Conservation (phyloP, 2,329 filamentous ascomycete genomes). For the Alternaria incomplexa region DNA sequence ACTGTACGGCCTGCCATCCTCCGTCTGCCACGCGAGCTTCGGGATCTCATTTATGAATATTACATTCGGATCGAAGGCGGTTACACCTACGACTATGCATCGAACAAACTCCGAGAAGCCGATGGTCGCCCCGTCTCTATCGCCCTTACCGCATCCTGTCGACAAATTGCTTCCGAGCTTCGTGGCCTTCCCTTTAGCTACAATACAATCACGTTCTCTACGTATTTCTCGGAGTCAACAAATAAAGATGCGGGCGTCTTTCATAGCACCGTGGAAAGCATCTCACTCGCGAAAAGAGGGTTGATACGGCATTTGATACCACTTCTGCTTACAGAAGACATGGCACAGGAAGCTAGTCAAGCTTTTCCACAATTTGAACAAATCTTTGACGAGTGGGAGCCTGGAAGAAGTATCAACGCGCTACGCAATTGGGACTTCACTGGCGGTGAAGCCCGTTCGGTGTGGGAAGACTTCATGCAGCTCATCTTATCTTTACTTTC, state of each 20-base stretch:
- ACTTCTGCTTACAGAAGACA: neutral
- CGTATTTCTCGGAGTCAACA: neutral
- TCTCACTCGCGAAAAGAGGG: neutral
- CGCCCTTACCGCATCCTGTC: neutral
- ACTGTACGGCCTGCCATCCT: neutral
- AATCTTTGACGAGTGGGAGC: too few relatives aligned
- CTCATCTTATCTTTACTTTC: too few relatives aligned
- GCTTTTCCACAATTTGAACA: too few relatives aligned
- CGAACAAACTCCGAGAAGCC: neutral
- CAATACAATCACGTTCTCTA: neutral
- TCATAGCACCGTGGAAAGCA: neutral
- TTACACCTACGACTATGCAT: constrained; percentile 1
- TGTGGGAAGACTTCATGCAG: too few relatives aligned
- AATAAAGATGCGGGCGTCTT: neutral
- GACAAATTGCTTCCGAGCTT: neutral
- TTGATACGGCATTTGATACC: neutral
- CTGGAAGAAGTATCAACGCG: too few relatives aligned
- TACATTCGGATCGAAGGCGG: constrained; percentile 9
- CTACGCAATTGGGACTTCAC: too few relatives aligned
- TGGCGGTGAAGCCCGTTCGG: too few relatives aligned
- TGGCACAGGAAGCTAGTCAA: neutral
- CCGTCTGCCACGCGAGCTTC: constrained; percentile 12
- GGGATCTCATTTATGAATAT: constrained; percentile 13
- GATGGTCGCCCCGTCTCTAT: neutral
- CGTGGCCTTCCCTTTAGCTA: neutral